Conservation (phyloP, 345 rosid genomes). For the Gossypium herbaceum region DNA sequence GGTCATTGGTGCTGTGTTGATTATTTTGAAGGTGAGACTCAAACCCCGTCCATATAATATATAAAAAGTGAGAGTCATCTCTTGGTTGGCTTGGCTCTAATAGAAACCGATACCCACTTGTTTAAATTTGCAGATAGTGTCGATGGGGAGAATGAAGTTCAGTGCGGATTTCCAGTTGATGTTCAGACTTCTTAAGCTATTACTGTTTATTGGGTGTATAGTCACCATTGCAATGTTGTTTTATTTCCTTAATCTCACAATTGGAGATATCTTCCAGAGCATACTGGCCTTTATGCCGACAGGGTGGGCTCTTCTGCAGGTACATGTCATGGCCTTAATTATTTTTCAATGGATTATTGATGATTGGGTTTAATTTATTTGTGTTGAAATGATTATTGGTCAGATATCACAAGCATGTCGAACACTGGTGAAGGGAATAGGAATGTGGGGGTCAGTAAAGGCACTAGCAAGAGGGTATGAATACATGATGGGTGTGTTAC, state of each 20-base stretch:
- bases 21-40: constrained; percentile 65
- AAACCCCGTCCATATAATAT: neutral
- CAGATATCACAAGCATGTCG: constrained; percentile 78
- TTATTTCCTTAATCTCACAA: constrained; percentile 63
- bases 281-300: constrained; percentile 81
- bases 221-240: constrained; percentile 62
- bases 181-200: constrained; percentile 83
- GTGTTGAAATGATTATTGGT: neutral
- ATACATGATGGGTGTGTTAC: constrained; percentile 70
- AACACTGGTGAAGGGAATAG: constrained; percentile 53
- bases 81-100: constrained; percentile 4
- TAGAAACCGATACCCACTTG: neutral
- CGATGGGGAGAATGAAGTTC: constrained; percentile 92
- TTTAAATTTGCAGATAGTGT: constrained; percentile 57
- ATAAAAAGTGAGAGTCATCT: neutral
- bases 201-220: constrained; percentile 58
- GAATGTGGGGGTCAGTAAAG: constrained; percentile 93
- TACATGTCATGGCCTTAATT: constrained; percentile 1
- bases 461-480: constrained; percentile 90
- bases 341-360: too few relatives aligned
- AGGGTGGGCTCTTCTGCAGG: constrained; percentile 93
- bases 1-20: constrained; percentile 71
- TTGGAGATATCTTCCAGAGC: constrained; percentile 80
- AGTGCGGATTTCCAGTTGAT: constrained; percentile 95
- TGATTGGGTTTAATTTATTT: neutral